Percentiles rank a stretch among this genome's conserved stretches.
phyloP scores from a whole-genome alignment of 805 yeast genomes.

The Diddensiella transvaalensis region DNA sequence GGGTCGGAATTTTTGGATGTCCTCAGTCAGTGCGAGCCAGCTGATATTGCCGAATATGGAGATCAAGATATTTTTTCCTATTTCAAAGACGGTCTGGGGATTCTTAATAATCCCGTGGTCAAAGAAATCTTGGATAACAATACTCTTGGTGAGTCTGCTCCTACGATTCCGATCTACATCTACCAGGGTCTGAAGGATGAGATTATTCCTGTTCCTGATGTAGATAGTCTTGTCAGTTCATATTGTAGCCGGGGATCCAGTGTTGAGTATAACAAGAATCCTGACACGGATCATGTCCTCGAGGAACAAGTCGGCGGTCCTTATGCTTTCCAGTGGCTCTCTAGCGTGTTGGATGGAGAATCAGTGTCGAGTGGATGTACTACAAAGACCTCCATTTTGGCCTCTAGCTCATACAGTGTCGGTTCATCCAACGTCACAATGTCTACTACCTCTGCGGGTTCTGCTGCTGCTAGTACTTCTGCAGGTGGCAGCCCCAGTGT shows the following conservation, averaged over 20 bases:
- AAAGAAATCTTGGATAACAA: slow-evolving; percentile 16
- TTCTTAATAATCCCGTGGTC: slow-evolving; percentile 17
- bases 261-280: slow-evolving; percentile 14
- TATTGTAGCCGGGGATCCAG: slow-evolving; percentile 22
- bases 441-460: background rate
- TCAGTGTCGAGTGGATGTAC: slow-evolving; percentile 10
- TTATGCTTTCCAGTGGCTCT: slow-evolving; percentile 18
- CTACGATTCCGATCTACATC: slow-evolving; percentile 23
- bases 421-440: background rate
- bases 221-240: slow-evolving; percentile 17
- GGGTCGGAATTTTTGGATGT: slow-evolving; percentile 7
- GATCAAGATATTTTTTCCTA: slow-evolving; percentile 20
- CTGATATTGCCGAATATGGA: slow-evolving; percentile 15
- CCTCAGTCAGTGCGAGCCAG: slow-evolving; percentile 17
- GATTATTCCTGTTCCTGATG: slow-evolving; percentile 19
- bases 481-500: background rate
- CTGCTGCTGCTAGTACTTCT: background rate
- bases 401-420: background rate
- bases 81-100: slow-evolving; percentile 20
- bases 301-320: slow-evolving; percentile 13
- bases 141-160: slow-evolving; percentile 20
- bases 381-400: slow-evolving; percentile 10
- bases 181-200: slow-evolving; percentile 27
- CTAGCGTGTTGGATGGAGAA: slow-evolving; percentile 9
- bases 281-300: slow-evolving; percentile 16